Base-by-base conservation (phyloP, 805 yeast species). In the Starmerella apis region DNA sequence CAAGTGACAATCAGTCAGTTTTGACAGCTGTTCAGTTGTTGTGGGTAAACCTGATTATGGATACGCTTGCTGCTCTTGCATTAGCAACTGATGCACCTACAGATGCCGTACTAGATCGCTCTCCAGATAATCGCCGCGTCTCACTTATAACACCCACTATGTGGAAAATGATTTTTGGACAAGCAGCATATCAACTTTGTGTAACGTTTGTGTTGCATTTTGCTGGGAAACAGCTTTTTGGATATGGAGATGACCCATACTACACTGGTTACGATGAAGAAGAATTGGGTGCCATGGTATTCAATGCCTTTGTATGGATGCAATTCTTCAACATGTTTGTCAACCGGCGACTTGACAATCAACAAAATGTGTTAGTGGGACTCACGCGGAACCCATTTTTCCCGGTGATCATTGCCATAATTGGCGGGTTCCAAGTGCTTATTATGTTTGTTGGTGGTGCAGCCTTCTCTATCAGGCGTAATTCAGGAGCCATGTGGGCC, bases 41-140 rank as follows among this genome's bases (percentile, higher is more conserved):
- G 55, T 92, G 98, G 98, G 96, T 92, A 46, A 92, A 92, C 67
- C 73, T 92, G 66, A 92, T 92, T 61, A 92, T 92, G 98, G 98
- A 92, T 66, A 92, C 98, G 0, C 75, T 92, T 55, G 98, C 98
- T 3, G 98, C 98, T 3, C 73, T 92, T 59, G 98, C 98, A 0
- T 74, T 92, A 60, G 98, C 98, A 6, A 92, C 98, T 3, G 98
- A 92, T 65, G 88, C 90, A 59, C 98, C 98, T 0, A 88, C 86
- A 59, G 84, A 81, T 43, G 76, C 81, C 36, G 80, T 86, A 38
- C 71, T 92, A 62, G 78, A 83, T 55, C 74, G 86, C 48, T 80
- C 77, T 62, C 99, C 98, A 1, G 86, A 81, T 37, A 92, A 94
- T 30, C 77, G 96, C 61, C 69, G 71, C 20, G 75, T 78, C 14